Base-by-base conservation (phyloP, 2,329 filamentous ascomycete species). In the Canariomyces notabilis region DNA sequence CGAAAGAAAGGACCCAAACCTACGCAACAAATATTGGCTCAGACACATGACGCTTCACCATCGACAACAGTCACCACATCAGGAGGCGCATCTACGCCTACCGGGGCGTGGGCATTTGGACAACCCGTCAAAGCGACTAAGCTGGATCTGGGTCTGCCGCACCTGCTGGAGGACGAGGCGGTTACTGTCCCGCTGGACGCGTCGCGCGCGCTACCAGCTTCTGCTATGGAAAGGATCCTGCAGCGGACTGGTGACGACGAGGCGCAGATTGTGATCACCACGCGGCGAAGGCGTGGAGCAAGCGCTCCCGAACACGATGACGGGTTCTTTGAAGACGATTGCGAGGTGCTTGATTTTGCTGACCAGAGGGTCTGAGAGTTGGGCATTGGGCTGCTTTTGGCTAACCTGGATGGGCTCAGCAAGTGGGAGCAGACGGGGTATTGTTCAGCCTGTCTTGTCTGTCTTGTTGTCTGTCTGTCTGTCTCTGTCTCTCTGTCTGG, bases 281-380 rank as follows among this genome's bases (percentile, higher is more conserved):
- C 88, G 2, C 76, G 88, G 50, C 75, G 86, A 42, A 79, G 87
- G 49, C 79, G 79, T 58, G 79, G 76, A 33, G 70, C 72, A 32
- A 12, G 26, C 9, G 73, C 71, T 41, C 72, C 67, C 31, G 64
- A 67, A 22, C 62, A 66, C 32, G 82, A 82, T 36, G 82, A 84
- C 45, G 85, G 85, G 2, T 94, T 95, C 65, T 95, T 95, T 59
- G 89, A 95, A 67, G 88, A 95, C 62, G 89, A 94, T 61, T 93
- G 87, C 57, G 89, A 95, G 64, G 86, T 95, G 47, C 76, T 95
- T 52, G 89, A 95, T 68, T 94, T 93, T 76, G 87, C 89, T 19
- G 80, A 82, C 58, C 80, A 83, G 66, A 70, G 80, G 62, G 80
- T 83, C 23, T 83, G 63, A 74, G 49, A n/a, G n/a, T n/a, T n/a